These are phyloP conservation scores for Calocybe gangraenosa DNA, from an alignment of 768 basidiomycete species.

Conservation along the genomic window DNA sequence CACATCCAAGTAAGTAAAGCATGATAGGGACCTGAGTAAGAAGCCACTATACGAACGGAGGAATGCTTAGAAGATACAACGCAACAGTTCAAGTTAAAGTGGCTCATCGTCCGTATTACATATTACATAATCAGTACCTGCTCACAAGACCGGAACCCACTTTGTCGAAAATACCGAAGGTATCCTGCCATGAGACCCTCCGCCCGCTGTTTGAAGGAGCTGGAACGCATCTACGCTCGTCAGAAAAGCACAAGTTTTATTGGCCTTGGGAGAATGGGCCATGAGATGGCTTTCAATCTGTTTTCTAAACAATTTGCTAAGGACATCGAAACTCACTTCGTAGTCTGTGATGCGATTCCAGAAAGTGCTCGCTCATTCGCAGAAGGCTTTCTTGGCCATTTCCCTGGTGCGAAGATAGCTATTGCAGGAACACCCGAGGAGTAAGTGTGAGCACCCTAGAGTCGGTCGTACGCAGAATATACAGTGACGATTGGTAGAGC, in stretches of 20 bases:
- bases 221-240: slow-evolving; percentile 32
- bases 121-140: no score
- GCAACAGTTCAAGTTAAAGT: not conserved
- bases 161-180: no score
- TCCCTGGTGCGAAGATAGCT: slow-evolving; percentile 55
- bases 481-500: slow-evolving; percentile 41
- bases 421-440: slow-evolving; percentile 65
- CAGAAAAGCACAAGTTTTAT: slow-evolving; percentile 68
- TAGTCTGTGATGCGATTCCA: slow-evolving; percentile 74
- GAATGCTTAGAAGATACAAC: not conserved
- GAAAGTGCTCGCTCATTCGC: slow-evolving; percentile 56
- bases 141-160: no score
- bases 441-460: slow-evolving; percentile 41
- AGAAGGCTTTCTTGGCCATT: slow-evolving; percentile 48
- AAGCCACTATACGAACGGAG: not conserved
- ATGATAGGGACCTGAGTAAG: not conserved
- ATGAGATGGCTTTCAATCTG: slow-evolving; percentile 81
- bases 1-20: no score
- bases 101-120: not conserved
- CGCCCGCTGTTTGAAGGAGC: slow-evolving; percentile 33
- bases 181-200: slow-evolving; percentile 48
- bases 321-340: slow-evolving; percentile 51
- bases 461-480: slow-evolving; percentile 12
- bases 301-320: slow-evolving; percentile 69
- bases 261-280: slow-evolving; percentile 86